Evolutionary conservation across 257 asterid species (phyloP).

Genomic region (Scutellaria baicalensis): DNA sequence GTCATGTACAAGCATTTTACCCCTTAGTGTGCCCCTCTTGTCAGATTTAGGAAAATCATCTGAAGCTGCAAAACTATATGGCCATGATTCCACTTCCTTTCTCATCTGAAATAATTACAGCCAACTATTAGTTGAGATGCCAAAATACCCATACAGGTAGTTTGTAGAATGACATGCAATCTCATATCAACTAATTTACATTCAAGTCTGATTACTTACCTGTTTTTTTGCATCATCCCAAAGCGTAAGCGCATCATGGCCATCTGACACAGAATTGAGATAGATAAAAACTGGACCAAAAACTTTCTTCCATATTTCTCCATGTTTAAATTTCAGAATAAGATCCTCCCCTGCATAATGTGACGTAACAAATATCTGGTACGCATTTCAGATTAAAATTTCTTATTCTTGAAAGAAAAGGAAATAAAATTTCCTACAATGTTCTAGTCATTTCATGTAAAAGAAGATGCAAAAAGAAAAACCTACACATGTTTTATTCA

Average conservation of each 20-base stretch:
- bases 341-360: conserved; percentile 66
- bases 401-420: background rate
- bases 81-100: conserved; percentile 59
- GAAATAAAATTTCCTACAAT: background rate
- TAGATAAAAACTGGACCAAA: conserved; percentile 65
- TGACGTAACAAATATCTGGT: conserved; percentile 52
- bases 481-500: background rate
- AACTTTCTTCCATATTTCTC: conserved; percentile 73
- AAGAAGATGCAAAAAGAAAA: background rate
- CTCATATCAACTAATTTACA: background rate
- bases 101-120: conserved; percentile 32
- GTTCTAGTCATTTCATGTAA: background rate
- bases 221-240: conserved; percentile 64
- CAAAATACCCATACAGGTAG: background rate
- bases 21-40: conserved; percentile 52
- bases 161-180: background rate
- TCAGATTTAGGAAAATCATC: conserved; percentile 45
- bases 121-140: background rate
- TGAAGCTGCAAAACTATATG: conserved; percentile 52
- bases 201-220: conserved; percentile 23
- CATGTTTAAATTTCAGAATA: conserved; percentile 40
- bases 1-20: conserved; percentile 48
- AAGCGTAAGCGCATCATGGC: conserved; percentile 36
- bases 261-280: conserved; percentile 39
- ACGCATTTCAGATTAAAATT: conserved; percentile 2